A percentile compares a stretch with the other conserved stretches of the same genome.
Conservation (phyloP, 495 filamentous ascomycete genomes). For the Penicillium odoratum region DNA sequence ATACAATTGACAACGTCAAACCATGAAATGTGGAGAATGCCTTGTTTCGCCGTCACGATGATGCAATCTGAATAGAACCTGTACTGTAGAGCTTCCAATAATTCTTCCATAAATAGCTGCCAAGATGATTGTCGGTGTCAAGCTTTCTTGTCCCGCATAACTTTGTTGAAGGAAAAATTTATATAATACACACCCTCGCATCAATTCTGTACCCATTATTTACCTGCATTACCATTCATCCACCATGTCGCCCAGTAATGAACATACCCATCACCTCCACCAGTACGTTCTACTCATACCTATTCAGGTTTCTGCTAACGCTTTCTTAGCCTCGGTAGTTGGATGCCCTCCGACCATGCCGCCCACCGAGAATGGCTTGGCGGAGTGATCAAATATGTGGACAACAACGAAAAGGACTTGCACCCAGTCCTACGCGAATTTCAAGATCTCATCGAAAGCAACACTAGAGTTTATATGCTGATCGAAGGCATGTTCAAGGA, state of each 20-base stretch:
- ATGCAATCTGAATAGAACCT: too few species aligned
- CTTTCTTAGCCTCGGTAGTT: conserved; percentile 28
- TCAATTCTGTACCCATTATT: too few species aligned
- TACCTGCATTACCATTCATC: not conserved
- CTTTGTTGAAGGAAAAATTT: too few species aligned
- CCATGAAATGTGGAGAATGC: too few species aligned
- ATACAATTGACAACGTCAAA: too few species aligned
- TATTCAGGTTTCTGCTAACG: not conserved
- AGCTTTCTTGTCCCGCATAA: too few species aligned
- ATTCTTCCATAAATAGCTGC: too few species aligned
- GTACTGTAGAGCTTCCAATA: too few species aligned
- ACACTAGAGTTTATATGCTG: conserved; percentile 41
- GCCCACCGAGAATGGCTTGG: conserved; percentile 38
- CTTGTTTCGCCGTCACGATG: too few species aligned
- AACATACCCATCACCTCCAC: conserved; percentile 5
- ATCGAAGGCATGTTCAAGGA: conserved; percentile 62
- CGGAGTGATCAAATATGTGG: conserved; percentile 34
- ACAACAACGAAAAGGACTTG: conserved; percentile 20
- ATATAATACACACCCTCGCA: too few species aligned
- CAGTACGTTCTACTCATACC: not conserved
- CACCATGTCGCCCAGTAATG: not conserved
- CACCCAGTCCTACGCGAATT: conserved; percentile 45
- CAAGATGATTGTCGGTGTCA: too few species aligned
- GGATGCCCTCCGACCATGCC: conserved; percentile 37
- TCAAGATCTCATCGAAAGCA: conserved; percentile 46